Percentiles rank a stretch among this genome's conserved stretches.
Conservation (phyloP, 768 basidiomycete species). For the Wakefieldia striispora region DNA sequence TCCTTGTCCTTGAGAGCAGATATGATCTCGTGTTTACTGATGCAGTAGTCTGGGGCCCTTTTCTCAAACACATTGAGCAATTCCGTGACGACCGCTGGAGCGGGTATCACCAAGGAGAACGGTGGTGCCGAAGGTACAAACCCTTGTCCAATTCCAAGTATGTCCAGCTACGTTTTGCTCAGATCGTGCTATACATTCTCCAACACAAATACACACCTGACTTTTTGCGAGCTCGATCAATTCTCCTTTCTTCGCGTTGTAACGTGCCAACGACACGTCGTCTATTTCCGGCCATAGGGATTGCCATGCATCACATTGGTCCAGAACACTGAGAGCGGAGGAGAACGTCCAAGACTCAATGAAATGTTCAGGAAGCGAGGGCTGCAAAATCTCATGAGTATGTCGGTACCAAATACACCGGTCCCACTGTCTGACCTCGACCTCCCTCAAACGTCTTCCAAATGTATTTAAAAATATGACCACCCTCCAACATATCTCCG, state of each 20-base stretch:
- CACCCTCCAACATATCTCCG: constrained; percentile 70
- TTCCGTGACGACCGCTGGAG: constrained; percentile 6
- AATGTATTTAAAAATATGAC: constrained; percentile 75
- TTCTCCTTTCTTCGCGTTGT: constrained; percentile 84
- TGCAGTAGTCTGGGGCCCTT: constrained; percentile 27
- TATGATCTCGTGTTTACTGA: constrained; percentile 63
- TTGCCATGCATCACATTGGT: constrained; percentile 76
- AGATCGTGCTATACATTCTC: background rate
- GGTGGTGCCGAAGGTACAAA: constrained; percentile 73
- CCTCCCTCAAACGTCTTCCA: constrained; percentile 69
- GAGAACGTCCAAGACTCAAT: constrained; percentile 94
- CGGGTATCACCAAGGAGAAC: constrained; percentile 55
- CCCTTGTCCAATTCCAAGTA: constrained; percentile 70
- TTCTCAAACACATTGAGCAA: constrained; percentile 20
- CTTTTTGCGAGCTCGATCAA: constrained; percentile 82
- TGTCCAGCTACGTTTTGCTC: constrained; percentile 61
- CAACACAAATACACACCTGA: constrained; percentile 55
- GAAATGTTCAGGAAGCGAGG: constrained; percentile 63
- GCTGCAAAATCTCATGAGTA: constrained; percentile 34
- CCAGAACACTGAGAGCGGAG: constrained; percentile 79
- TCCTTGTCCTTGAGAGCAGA: constrained; percentile 53
- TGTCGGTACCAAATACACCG: constrained; percentile 1
- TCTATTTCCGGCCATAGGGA: constrained; percentile 44
- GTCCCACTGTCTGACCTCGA: constrained; percentile 53
- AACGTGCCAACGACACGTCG: constrained; percentile 43